Percentiles rank a stretch among this genome's conserved stretches.
phyloP scores from a whole-genome alignment of 2,329 filamentous ascomycete genomes.

The Epichloe sibirici region DNA sequence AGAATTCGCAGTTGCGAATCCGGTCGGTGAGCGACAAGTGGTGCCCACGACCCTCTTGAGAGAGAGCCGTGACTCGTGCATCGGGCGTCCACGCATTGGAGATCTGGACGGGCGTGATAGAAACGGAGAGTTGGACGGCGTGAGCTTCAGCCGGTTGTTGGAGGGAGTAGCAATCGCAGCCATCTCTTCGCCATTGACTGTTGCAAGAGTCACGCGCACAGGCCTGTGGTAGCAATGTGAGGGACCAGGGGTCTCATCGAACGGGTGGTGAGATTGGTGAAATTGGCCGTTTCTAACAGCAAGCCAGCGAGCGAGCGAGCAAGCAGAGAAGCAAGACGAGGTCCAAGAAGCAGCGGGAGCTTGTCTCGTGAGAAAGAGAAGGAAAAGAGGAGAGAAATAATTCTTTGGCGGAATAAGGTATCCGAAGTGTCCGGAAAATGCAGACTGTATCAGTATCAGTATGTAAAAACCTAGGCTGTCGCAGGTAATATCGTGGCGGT shows the following conservation, averaged over 20 bases:
- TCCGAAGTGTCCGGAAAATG: background rate
- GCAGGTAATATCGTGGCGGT: background rate
- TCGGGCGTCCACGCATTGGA: slow-evolving; percentile 37
- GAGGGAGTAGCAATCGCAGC: slow-evolving; percentile 37
- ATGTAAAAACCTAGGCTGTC: background rate
- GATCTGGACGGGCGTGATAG: slow-evolving; percentile 51
- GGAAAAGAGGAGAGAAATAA: background rate
- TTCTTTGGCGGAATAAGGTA: background rate
- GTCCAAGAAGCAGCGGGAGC: background rate
- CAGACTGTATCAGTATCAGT: background rate
- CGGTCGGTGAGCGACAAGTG: slow-evolving; percentile 71
- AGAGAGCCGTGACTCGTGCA: slow-evolving; percentile 49
- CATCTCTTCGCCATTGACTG: slow-evolving; percentile 45
- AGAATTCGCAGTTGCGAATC: slow-evolving; percentile 69
- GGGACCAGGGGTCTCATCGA: background rate
- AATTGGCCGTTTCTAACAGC: background rate
- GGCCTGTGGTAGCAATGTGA: background rate
- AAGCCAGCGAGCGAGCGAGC: background rate
- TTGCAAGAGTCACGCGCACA: slow-evolving; percentile 1
- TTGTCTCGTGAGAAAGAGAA: background rate
- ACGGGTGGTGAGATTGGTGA: background rate
- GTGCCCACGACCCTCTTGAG: slow-evolving; percentile 82
- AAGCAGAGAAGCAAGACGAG: background rate
- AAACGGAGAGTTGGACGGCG: slow-evolving; percentile 67
- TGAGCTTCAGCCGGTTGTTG: slow-evolving; percentile 52